phyloP scores from a whole-genome alignment of 139 green algal genomes.

The Picochlorum sp. region DNA sequence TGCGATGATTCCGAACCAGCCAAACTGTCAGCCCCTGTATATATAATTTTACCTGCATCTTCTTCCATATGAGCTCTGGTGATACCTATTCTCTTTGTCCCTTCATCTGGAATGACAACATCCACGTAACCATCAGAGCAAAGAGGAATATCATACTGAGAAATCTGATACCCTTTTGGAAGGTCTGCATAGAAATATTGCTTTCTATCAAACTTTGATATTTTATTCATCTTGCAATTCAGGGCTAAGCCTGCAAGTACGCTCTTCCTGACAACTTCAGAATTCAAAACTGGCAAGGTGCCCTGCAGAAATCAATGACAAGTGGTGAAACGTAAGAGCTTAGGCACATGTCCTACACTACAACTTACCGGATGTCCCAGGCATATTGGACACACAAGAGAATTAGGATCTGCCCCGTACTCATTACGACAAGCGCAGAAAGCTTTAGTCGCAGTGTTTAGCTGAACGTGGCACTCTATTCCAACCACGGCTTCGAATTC shows the following conservation, averaged over 20 bases:
- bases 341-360: not conserved
- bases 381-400: constrained; percentile 88
- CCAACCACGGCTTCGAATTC: constrained; percentile 88
- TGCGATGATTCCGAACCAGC: constrained; percentile 51
- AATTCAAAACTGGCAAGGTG: constrained; percentile 75
- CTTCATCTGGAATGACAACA: constrained; percentile 36
- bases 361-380: constrained; percentile 76
- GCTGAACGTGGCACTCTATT: constrained; percentile 97
- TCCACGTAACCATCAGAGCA: constrained; percentile 44
- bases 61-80: constrained; percentile 88
- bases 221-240: constrained; percentile 48
- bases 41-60: constrained; percentile 90
- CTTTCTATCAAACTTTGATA: constrained; percentile 96
- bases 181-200: constrained; percentile 99
- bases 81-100: constrained; percentile 28
- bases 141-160: constrained; percentile 86
- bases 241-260: constrained; percentile 77
- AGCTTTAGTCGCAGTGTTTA: constrained; percentile 86
- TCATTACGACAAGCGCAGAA: constrained; percentile 85
- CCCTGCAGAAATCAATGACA: constrained; percentile 42
- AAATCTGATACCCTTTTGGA: constrained; percentile 96
- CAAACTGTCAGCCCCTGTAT: constrained; percentile 56
- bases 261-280: constrained; percentile 53
- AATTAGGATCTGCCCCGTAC: constrained; percentile 84
- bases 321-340: not conserved